phyloP scores from a whole-genome alignment of 208 protist species.

The Crithidia acanthocephali region DNA sequence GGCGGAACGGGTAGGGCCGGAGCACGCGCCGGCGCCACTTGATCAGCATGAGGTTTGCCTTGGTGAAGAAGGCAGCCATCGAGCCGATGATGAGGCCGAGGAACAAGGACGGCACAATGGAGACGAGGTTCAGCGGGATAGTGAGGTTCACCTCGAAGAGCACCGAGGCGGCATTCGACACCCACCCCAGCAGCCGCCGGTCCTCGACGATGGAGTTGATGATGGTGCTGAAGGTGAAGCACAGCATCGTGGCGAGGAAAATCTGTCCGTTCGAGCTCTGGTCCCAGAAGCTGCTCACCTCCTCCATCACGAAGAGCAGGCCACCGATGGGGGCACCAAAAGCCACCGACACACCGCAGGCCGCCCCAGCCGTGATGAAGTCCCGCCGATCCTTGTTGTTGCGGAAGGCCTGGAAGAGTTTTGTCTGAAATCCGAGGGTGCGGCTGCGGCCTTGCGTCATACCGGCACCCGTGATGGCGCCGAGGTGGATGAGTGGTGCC shows the following conservation, averaged over 20 bases:
- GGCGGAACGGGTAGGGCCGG: conserved; percentile 50
- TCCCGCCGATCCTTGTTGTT: conserved; percentile 94
- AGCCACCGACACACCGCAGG: conserved; percentile 95
- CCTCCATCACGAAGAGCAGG: conserved; percentile 96
- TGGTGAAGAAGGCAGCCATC: conserved; percentile 90
- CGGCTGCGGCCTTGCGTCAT: conserved; percentile 91
- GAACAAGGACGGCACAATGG: conserved; percentile 87
- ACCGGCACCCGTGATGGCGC: conserved; percentile 94
- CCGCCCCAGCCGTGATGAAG: conserved; percentile 94
- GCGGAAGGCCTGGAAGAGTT: conserved; percentile 80
- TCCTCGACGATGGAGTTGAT: conserved; percentile 84
- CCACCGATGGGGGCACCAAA: conserved; percentile 97
- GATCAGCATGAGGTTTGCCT: conserved; percentile 83
- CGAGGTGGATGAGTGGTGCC: conserved; percentile 96
- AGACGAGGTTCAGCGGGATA: conserved; percentile 84
- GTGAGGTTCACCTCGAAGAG: conserved; percentile 90
- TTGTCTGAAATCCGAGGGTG: conserved; percentile 83
- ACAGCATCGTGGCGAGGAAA: conserved; percentile 94
- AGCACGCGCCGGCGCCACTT: conserved; percentile 70
- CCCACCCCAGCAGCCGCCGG: conserved; percentile 75
- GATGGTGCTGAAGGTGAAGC: conserved; percentile 82
- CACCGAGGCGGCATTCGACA: conserved; percentile 82
- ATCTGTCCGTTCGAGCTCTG: conserved; percentile 91
- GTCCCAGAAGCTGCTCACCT: conserved; percentile 94
- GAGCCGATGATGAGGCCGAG: conserved; percentile 85